Conservation (phyloP, 768 basidiomycete genomes). For the Macrolepiota dolichaula region DNA sequence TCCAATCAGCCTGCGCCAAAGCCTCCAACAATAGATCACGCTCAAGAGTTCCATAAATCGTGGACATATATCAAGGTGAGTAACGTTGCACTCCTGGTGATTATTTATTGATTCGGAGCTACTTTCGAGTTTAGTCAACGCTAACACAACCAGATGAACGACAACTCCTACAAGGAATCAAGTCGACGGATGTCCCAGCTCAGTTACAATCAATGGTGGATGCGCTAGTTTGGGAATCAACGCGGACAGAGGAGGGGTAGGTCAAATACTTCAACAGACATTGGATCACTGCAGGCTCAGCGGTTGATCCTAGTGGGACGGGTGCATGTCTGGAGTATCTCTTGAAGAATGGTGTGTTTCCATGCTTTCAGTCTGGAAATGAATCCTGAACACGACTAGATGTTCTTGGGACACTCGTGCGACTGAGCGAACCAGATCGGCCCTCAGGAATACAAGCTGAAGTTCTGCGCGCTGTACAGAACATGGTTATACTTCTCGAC, state of each 20-base stretch:
- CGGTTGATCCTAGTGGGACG: slow-evolving; percentile 53
- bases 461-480: slow-evolving; percentile 82
- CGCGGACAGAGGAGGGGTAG: slow-evolving; percentile 83
- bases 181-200: slow-evolving; percentile 74
- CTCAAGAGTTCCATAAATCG: slow-evolving; percentile 70
- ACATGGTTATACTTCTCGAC: slow-evolving; percentile 88
- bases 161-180: slow-evolving; percentile 78
- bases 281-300: slow-evolving; percentile 7
- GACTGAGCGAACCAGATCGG: slow-evolving; percentile 79
- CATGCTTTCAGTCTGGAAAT: background rate
- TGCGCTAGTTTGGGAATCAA: slow-evolving; percentile 81
- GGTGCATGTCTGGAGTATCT: slow-evolving; percentile 91
- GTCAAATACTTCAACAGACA: slow-evolving; percentile 24
- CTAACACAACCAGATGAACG: slow-evolving; percentile 88
- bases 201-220: slow-evolving; percentile 81
- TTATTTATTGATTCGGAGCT: background rate
- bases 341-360: slow-evolving; percentile 71
- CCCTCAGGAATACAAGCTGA: slow-evolving; percentile 91
- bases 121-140: slow-evolving; percentile 54
- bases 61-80: slow-evolving; percentile 73
- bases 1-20: slow-evolving; percentile 43
- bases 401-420: slow-evolving; percentile 80
- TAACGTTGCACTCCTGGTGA: background rate
- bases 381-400: slow-evolving; percentile 39
- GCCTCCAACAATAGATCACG: slow-evolving; percentile 52